Base-by-base conservation (phyloP, 2,329 filamentous ascomycete genomes). In the Neonectria neomacrospora region DNA sequence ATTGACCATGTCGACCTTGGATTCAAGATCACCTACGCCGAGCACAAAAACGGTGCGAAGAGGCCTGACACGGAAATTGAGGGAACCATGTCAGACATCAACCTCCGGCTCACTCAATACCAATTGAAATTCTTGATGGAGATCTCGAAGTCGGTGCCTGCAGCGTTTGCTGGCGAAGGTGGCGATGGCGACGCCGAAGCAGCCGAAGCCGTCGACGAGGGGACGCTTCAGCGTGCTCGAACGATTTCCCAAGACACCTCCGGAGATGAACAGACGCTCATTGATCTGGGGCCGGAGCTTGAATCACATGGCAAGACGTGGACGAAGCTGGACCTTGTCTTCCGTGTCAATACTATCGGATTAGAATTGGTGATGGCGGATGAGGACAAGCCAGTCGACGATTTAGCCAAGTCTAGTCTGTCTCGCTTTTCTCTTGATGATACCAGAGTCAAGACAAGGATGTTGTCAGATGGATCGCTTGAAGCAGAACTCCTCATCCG, bases 1-100 rank as follows among this genome's bases (percentile, higher is more conserved):
- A 97, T 99, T 70, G 94, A 99, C 73, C 94, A 97, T 71, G 94
- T 99, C 12, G 96, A 99, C 75, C 82, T 99, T 23, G 92, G 92
- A 51, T 97, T 99, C 80, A 92, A 92, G 64, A 90, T 99, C 67
- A 96, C 91, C 2, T 95, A 97, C 78, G 88, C 94, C 1, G 95
- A 98, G 75, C 96, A 99, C 75, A 89, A 88, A 70, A 78, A 87
- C 32, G 91, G 91, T 14, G 83, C 86, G 56, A 90, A 96, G 73
- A 87, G 95, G 41, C 96, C 96, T 0, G 95, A 99, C 73, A 90
- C 94, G 53, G 95, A 98, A 79, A 90, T 99, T 20, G 90, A 96
- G 76, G 94, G 95, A 3, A 90, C 87, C 51, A 93, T 99, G 89
- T 97, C 94, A 6, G 92, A 97, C 58, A 90, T 98, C 73, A 97